These are phyloP conservation scores for Micractinium conductrix DNA, from an alignment of 139 green algal species.

Conservation along the genomic window DNA sequence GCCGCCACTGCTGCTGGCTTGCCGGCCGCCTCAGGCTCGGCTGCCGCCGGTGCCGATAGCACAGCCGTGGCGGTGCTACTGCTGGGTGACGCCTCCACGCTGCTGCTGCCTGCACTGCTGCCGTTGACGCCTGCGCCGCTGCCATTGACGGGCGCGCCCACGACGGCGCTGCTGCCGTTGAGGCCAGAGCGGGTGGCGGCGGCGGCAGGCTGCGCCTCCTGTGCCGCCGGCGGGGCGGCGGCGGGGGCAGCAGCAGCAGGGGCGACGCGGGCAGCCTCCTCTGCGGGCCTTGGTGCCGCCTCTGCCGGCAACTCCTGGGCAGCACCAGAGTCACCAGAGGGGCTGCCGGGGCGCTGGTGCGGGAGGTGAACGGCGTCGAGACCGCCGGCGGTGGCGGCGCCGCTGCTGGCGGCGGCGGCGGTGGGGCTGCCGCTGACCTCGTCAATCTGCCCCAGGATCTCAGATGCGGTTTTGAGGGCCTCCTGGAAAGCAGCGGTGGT, in stretches of 20 bases:
- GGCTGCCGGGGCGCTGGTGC: not conserved
- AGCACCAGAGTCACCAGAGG: too few relatives aligned
- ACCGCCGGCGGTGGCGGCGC: not conserved
- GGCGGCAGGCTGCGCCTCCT: not conserved
- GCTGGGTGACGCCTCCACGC: too few relatives aligned
- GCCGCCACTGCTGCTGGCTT: not conserved
- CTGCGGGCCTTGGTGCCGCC: too few relatives aligned
- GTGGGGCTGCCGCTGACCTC: not conserved
- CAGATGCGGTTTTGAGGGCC: conserved; percentile 41
- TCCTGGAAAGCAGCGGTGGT: conserved; percentile 48
- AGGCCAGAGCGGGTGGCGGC: not conserved
- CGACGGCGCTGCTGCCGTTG: not conserved
- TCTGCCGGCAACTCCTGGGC: not conserved
- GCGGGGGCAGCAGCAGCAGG: not conserved
- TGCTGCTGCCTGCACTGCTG: not conserved
- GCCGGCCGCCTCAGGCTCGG: not conserved
- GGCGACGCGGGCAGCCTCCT: not conserved
- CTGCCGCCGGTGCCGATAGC: not conserved
- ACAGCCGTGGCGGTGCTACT: too few relatives aligned
- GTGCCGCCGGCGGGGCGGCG: not conserved
- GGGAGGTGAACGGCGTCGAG: not conserved
- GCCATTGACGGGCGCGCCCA: not conserved
- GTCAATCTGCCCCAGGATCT: conserved; percentile 35
- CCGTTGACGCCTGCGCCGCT: not conserved
- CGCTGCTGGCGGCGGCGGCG: not conserved